Evolutionary conservation across 257 asterid genomes (phyloP).

Genomic region (Ehretia macrophylla): DNA sequence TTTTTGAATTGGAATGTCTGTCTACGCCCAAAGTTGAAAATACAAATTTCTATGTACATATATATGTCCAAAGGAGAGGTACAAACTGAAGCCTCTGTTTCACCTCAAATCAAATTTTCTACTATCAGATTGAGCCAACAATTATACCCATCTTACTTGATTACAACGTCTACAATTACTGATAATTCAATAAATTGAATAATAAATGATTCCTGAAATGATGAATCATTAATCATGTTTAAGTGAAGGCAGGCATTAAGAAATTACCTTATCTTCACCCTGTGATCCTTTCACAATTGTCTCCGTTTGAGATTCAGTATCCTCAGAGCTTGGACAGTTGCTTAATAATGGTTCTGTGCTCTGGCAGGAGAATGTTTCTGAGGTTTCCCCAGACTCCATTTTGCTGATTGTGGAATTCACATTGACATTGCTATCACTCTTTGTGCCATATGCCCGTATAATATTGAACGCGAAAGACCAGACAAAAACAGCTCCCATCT

Average conservation of each 20-base stretch:
- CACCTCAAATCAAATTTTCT: too few relatives aligned
- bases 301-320: conserved; percentile 11
- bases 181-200: too few relatives aligned
- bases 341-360: conserved; percentile 11
- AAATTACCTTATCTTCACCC: conserved; percentile 11
- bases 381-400: conserved; percentile 13
- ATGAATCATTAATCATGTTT: neutral
- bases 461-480: conserved; percentile 29
- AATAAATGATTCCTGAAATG: neutral
- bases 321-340: conserved; percentile 6
- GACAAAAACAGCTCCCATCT: conserved; percentile 33
- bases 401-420: conserved; percentile 6
- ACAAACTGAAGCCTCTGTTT: too few relatives aligned
- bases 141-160: too few relatives aligned
- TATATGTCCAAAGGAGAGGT: too few relatives aligned
- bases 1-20: neutral
- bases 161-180: too few relatives aligned
- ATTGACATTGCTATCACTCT: conserved; percentile 1
- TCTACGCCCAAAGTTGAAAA: too few relatives aligned
- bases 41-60: too few relatives aligned
- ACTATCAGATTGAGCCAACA: too few relatives aligned
- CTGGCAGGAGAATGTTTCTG: conserved; percentile 7
- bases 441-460: conserved; percentile 16
- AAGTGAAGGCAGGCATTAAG: neutral
- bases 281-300: conserved; percentile 1